Evolutionary conservation across 805 yeast species (phyloP).

Genomic region (Candida boidinii): DNA sequence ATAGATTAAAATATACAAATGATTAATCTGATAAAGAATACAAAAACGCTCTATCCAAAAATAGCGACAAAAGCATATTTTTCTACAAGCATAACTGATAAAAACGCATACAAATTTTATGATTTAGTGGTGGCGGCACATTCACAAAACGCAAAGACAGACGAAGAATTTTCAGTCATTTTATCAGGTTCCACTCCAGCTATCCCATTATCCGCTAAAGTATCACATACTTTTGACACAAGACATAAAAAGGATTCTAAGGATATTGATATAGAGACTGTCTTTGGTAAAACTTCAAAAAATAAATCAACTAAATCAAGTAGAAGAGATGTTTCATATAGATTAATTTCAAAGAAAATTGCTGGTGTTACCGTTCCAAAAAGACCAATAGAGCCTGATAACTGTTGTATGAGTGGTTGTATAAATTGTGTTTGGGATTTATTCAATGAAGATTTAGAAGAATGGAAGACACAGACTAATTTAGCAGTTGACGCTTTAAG

Average conservation of each 20-base stretch:
- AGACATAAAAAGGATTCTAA: constrained; percentile 9
- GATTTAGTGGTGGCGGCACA: no score
- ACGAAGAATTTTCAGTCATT: no score
- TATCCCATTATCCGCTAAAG: no score
- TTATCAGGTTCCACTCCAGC: no score
- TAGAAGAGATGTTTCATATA: constrained; percentile 28
- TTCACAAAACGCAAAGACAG: no score
- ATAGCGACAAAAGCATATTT: no score
- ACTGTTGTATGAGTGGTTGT: constrained; percentile 97
- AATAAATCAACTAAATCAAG: constrained; percentile 24
- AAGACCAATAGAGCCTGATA: constrained; percentile 85
- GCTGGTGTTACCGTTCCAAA: constrained; percentile 75
- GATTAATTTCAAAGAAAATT: constrained; percentile 23
- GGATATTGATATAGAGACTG: constrained; percentile 14
- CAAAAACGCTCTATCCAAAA: no score
- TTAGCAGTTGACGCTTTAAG: constrained; percentile 42
- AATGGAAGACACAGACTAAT: constrained; percentile 60
- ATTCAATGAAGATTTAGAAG: constrained; percentile 77
- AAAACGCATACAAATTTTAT: no score
- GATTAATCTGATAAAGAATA: no score
- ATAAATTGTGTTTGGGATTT: constrained; percentile 95
- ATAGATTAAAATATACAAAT: no score
- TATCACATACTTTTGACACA: constrained; percentile 18
- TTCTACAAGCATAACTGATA: no score
- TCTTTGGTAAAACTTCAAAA: constrained; percentile 23